These are phyloP conservation scores for Candida wancherniae DNA, from an alignment of 805 yeast species.

Conservation along the genomic window DNA sequence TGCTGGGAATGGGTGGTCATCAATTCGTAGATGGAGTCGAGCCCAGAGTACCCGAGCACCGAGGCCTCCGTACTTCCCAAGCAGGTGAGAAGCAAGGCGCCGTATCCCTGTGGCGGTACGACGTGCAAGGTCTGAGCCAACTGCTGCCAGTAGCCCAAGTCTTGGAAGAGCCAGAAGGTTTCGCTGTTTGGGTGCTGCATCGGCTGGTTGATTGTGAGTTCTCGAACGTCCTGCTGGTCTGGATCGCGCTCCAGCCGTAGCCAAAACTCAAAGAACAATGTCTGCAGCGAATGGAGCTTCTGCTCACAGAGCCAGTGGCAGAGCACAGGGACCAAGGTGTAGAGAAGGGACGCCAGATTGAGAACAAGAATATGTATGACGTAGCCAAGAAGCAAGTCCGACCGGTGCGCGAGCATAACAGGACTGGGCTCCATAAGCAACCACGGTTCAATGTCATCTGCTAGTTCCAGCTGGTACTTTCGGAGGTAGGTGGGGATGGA, in stretches of 20 bases:
- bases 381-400: slow-evolving; percentile 30
- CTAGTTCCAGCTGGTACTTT: slow-evolving; percentile 19
- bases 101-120: slow-evolving; percentile 12
- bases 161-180: slow-evolving; percentile 26
- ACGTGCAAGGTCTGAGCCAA: slow-evolving; percentile 14
- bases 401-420: slow-evolving; percentile 19
- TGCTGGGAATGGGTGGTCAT: slow-evolving; percentile 11
- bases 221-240: slow-evolving; percentile 8
- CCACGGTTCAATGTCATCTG: slow-evolving; percentile 36
- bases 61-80: slow-evolving; percentile 18
- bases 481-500: slow-evolving; percentile 23
- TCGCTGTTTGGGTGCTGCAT: slow-evolving; percentile 8
- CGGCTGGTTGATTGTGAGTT: slow-evolving; percentile 3
- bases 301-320: slow-evolving; percentile 37
- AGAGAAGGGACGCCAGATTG: slow-evolving; percentile 29
- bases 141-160: slow-evolving; percentile 27
- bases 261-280: slow-evolving; percentile 13
- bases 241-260: slow-evolving; percentile 11
- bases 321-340: slow-evolving; percentile 29
- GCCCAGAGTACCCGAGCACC: slow-evolving; percentile 3
- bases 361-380: slow-evolving; percentile 30
- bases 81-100: slow-evolving; percentile 22
- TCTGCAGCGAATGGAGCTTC: slow-evolving; percentile 6
- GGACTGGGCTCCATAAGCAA: slow-evolving; percentile 28
- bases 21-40: slow-evolving; percentile 7